Conservation (phyloP, 192 early-diverging fungal species). For the Coemansia guatemalensis region DNA sequence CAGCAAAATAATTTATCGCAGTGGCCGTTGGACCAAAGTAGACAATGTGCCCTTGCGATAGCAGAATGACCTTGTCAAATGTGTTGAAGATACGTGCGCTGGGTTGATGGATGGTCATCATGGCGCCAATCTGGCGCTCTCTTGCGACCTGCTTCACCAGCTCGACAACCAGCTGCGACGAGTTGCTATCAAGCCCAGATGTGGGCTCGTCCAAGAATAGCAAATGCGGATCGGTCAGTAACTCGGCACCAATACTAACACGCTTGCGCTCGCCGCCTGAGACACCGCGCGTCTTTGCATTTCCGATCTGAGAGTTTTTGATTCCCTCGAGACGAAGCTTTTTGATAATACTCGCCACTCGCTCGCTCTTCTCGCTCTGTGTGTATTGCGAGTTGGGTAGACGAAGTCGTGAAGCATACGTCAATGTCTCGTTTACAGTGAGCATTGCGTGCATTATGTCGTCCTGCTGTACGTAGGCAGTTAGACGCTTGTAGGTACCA, state of each 20-base stretch:
- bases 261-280: constrained; percentile 59
- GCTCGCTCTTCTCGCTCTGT: constrained; percentile 48
- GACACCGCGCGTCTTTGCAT: constrained; percentile 47
- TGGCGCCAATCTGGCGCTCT: constrained; percentile 60
- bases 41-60: constrained; percentile 62
- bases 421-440: constrained; percentile 77
- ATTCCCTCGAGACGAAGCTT: constrained; percentile 63
- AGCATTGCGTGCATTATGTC: constrained; percentile 59
- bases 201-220: constrained; percentile 59
- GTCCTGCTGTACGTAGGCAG: constrained; percentile 56
- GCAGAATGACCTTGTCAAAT: constrained; percentile 78
- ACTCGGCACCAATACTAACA: constrained; percentile 47
- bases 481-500: constrained; percentile 32
- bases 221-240: constrained; percentile 56
- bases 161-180: constrained; percentile 62
- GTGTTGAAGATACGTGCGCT: constrained; percentile 75
- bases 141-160: constrained; percentile 59
- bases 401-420: constrained; percentile 71
- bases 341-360: constrained; percentile 62
- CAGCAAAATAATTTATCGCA: constrained; percentile 50
- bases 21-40: constrained; percentile 57
- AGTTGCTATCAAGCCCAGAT: constrained; percentile 71
- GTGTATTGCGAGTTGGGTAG: constrained; percentile 59
- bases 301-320: constrained; percentile 55
- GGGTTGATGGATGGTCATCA: constrained; percentile 93